Evolutionary conservation across 257 asterid species (phyloP).

Genomic region (Penstemon davidsonii): DNA sequence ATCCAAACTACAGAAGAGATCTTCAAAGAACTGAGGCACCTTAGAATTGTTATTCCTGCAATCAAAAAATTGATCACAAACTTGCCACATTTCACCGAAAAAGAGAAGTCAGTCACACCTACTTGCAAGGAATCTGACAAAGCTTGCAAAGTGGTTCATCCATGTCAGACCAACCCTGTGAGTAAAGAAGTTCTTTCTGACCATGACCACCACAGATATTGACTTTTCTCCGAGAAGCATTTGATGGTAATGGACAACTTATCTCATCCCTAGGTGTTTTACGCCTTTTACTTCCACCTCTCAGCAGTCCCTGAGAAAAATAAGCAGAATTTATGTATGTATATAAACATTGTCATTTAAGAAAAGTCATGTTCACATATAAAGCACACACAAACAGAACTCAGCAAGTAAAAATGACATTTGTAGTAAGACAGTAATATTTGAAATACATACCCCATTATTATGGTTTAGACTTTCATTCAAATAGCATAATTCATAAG

Average conservation of each 20-base stretch:
- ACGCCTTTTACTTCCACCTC: constrained; percentile 82
- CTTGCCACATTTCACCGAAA: constrained; percentile 1
- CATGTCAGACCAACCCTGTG: constrained; percentile 82
- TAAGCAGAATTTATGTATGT: constrained; percentile 21
- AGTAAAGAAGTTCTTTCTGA: constrained; percentile 63
- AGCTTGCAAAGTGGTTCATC: constrained; percentile 97
- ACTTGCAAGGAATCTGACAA: constrained; percentile 90
- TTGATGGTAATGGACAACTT: constrained; percentile 73
- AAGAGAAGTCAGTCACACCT: constrained; percentile 30
- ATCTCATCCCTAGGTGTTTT: constrained; percentile 67
- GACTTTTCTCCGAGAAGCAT: constrained; percentile 72
- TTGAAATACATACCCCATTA: constrained; percentile 53
- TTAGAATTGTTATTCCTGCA: constrained; percentile 71
- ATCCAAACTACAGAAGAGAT: constrained; percentile 77
- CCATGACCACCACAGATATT: constrained; percentile 45
- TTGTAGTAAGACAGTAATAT: neutral
- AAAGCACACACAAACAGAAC: neutral
- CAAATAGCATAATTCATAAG: constrained; percentile 73
- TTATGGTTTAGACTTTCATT: constrained; percentile 76
- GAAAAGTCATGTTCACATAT: constrained; percentile 9
- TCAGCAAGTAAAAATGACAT: neutral
- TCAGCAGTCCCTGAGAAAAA: constrained; percentile 72
- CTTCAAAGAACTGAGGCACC: constrained; percentile 84
- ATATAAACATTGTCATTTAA: neutral
- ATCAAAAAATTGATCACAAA: constrained; percentile 26